Conservation (phyloP, 257 asterid species). For the Solanum chiquidenum region DNA sequence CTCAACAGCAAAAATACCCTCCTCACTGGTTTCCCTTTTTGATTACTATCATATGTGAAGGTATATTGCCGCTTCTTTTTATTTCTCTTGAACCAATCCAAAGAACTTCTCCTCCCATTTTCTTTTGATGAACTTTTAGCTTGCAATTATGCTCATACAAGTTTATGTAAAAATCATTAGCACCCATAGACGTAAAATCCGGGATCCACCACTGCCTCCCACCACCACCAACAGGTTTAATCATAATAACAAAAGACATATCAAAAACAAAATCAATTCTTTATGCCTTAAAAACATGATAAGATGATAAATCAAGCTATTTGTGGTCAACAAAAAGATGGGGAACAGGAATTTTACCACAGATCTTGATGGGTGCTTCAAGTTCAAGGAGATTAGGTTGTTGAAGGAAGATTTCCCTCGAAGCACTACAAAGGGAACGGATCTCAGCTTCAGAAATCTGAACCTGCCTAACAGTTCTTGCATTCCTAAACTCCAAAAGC, state of each 20-base stretch:
- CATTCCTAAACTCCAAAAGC: conserved; percentile 63
- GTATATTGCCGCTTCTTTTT: background rate
- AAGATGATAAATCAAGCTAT: background rate
- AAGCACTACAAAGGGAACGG: conserved; percentile 63
- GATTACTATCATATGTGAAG: background rate
- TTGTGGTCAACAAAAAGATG: background rate
- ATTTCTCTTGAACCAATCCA: background rate
- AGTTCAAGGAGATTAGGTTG: conserved; percentile 96
- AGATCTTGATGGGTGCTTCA: conserved; percentile 96
- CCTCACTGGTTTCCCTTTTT: background rate
- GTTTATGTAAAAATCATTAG: background rate
- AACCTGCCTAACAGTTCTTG: conserved; percentile 77
- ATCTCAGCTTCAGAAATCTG: conserved; percentile 90
- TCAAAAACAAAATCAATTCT: background rate
- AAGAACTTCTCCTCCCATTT: background rate
- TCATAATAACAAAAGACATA: background rate
- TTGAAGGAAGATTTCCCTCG: conserved; percentile 76
- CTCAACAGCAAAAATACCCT: background rate
- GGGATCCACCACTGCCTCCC: background rate
- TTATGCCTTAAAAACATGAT: background rate
- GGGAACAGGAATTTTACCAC: conserved; percentile 35
- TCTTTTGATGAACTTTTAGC: background rate
- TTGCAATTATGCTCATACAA: background rate
- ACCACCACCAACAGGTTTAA: background rate
- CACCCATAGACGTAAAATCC: background rate